phyloP scores from a whole-genome alignment of 768 basidiomycete genomes.

The Lentinula detonsa region DNA sequence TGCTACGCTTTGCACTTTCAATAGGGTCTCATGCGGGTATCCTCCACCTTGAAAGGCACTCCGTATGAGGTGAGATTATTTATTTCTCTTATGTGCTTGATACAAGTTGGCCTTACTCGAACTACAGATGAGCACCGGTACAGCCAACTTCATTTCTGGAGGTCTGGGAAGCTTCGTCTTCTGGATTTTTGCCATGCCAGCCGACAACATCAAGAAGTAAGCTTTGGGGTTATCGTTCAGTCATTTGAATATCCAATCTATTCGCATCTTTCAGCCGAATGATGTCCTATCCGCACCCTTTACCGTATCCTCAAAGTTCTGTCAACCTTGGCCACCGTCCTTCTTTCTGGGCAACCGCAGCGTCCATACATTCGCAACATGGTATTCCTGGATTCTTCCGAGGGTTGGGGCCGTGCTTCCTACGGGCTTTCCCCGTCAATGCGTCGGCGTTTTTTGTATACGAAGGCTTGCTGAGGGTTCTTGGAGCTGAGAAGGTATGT shows the following conservation, averaged over 20 bases:
- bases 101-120: neutral
- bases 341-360: conserved; percentile 44
- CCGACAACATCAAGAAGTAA: conserved; percentile 83
- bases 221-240: conserved; percentile 13
- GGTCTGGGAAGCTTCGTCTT: conserved; percentile 57
- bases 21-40: conserved; percentile 56
- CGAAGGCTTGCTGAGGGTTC: conserved; percentile 60
- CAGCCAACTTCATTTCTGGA: conserved; percentile 61
- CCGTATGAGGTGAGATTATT: neutral
- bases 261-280: conserved; percentile 41
- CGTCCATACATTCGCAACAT: conserved; percentile 46
- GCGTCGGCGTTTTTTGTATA: conserved; percentile 77
- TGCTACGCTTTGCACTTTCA: conserved; percentile 5
- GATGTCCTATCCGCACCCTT: conserved; percentile 53
- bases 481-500: conserved; percentile 63
- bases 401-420: conserved; percentile 59
- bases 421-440: conserved; percentile 76
- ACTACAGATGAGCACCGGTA: conserved; percentile 50
- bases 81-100: neutral
- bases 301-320: conserved; percentile 29
- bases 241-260: neutral
- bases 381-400: conserved; percentile 56
- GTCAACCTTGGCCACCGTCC: conserved; percentile 21
- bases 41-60: conserved; percentile 22
- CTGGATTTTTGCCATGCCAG: conserved; percentile 66